phyloP scores from a whole-genome alignment of 1,139 yeast genomes.

The Nakaseomyces nivariensis region DNA sequence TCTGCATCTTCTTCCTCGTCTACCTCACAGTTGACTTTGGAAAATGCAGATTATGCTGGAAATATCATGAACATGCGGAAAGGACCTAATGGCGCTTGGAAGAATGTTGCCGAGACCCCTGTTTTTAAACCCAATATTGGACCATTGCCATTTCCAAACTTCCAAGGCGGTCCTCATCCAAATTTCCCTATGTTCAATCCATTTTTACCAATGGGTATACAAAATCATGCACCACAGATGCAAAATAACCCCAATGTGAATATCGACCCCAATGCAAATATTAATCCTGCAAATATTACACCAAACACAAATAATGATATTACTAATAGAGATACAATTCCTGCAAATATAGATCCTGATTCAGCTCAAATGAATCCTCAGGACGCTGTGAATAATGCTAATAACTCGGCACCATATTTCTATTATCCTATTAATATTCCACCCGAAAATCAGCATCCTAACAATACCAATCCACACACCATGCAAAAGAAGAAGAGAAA shows the following conservation, averaged over 20 bases:
- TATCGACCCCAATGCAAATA: constrained; percentile 1
- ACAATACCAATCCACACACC: not conserved
- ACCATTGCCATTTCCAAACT: not conserved
- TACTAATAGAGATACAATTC: constrained; percentile 2
- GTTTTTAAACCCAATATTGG: constrained; percentile 18
- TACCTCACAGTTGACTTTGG: constrained; percentile 3
- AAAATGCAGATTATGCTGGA: not conserved
- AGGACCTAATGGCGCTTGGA: not conserved
- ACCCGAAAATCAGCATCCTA: constrained; percentile 1
- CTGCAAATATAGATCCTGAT: constrained; percentile 1
- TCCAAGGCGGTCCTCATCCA: not conserved
- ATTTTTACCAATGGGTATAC: not conserved
- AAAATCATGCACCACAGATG: not conserved
- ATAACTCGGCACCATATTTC: constrained; percentile 1
- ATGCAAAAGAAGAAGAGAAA: not conserved
- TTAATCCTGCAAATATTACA: constrained; percentile 4
- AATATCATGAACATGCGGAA: not conserved
- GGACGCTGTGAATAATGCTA: not conserved
- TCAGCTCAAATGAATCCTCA: not conserved
- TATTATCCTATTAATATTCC: constrained; percentile 2
- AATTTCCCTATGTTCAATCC: constrained; percentile 1
- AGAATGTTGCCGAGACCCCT: constrained; percentile 17
- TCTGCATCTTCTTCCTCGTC: constrained; percentile 6
- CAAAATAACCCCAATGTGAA: constrained; percentile 4
- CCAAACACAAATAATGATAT: not conserved